Evolutionary conservation across 1,284 basidiomycete genomes (phyloP).

Genomic region (Gomphus bonarii): DNA sequence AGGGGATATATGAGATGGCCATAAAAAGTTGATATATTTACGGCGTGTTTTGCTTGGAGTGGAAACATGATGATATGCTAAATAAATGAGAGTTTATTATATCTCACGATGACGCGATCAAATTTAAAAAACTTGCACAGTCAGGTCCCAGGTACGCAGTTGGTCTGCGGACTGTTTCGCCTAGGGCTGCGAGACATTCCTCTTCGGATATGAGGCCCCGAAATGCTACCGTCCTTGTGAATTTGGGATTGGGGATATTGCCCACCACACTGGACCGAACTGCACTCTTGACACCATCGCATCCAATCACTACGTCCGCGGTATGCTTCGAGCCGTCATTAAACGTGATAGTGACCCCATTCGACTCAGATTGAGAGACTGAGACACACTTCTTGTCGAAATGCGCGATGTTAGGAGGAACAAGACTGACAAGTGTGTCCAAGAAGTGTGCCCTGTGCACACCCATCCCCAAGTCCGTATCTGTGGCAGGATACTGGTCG

Average conservation of each 20-base stretch:
- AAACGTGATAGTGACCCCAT: conserved; percentile 24
- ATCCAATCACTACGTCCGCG: conserved; percentile 12
- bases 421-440: conserved; percentile 34
- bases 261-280: conserved; percentile 6
- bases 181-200: conserved; percentile 14
- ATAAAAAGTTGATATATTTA: conserved; percentile 16
- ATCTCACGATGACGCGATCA: no score
- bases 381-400: conserved; percentile 42
- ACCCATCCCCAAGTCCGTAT: conserved; percentile 26
- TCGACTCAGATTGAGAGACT: conserved; percentile 1
- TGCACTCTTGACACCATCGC: conserved; percentile 13
- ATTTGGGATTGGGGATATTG: conserved; percentile 13
- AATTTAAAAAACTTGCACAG: conserved; percentile 8
- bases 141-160: conserved; percentile 11
- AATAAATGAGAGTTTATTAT: background rate
- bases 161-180: conserved; percentile 2
- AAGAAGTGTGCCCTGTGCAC: conserved; percentile 40
- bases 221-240: conserved; percentile 18
- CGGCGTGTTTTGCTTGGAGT: conserved; percentile 33
- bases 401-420: conserved; percentile 32
- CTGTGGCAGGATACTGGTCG: conserved; percentile 26
- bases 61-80: conserved; percentile 51
- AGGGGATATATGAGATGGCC: background rate
- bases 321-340: conserved; percentile 20
- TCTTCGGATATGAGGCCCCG: conserved; percentile 19